Evolutionary conservation across 805 yeast genomes (phyloP).

Genomic region (Lachancea mirantina): DNA sequence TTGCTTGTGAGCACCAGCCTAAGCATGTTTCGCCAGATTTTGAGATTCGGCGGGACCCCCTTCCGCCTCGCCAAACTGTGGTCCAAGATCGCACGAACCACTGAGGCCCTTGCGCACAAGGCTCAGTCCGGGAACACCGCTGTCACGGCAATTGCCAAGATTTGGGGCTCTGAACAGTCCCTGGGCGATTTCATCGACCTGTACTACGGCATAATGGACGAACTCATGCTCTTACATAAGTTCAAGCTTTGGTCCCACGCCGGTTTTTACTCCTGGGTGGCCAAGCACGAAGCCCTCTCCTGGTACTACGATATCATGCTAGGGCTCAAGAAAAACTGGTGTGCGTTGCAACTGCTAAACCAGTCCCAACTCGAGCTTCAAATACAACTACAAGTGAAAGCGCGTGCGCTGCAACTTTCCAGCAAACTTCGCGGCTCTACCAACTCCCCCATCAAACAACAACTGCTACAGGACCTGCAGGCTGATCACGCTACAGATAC

Average conservation of each 20-base stretch:
- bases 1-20: conserved; percentile 40
- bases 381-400: conserved; percentile 55
- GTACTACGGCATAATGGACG: conserved; percentile 63
- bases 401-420: conserved; percentile 18
- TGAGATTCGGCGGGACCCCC: conserved; percentile 67
- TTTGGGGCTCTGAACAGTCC: conserved; percentile 39
- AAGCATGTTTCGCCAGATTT: conserved; percentile 53
- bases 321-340: conserved; percentile 46
- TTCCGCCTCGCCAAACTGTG: conserved; percentile 41
- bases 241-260: conserved; percentile 28
- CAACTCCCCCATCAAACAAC: conserved; percentile 40
- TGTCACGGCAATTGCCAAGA: conserved; percentile 16
- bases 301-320: conserved; percentile 64
- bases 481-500: conserved; percentile 9
- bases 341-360: conserved; percentile 35
- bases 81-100: conserved; percentile 27
- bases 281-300: conserved; percentile 54
- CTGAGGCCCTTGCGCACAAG: conserved; percentile 7
- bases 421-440: conserved; percentile 28
- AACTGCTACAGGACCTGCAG: conserved; percentile 25
- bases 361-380: conserved; percentile 46
- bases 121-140: neutral
- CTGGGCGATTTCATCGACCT: conserved; percentile 47
- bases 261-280: conserved; percentile 32
- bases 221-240: conserved; percentile 49